phyloP scores from a whole-genome alignment of 352 stramenopile genomes.

The Phytophthora parvispora region DNA sequence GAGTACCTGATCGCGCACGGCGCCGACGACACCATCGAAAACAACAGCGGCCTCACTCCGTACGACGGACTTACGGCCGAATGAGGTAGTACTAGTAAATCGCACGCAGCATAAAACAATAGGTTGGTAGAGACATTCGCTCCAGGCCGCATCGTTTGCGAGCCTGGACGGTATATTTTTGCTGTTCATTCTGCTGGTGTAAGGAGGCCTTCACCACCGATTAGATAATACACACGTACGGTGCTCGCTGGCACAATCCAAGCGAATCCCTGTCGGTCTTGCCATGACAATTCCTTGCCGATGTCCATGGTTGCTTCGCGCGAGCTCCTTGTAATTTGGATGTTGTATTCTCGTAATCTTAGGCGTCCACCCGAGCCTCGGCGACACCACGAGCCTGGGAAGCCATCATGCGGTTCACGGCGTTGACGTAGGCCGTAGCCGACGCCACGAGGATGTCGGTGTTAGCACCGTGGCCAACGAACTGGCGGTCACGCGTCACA shows the following conservation, averaged over 20 bases:
- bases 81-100: conserved; percentile 40
- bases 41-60: conserved; percentile 92
- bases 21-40: conserved; percentile 95
- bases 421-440: conserved; percentile 90
- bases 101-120: too few relatives aligned
- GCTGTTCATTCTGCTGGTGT: conserved; percentile 28
- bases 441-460: conserved; percentile 92
- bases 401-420: conserved; percentile 87
- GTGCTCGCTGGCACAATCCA: conserved; percentile 15
- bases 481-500: conserved; percentile 82
- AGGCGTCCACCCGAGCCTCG: conserved; percentile 48
- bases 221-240: conserved; percentile 49
- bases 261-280: neutral
- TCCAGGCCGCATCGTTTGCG: conserved; percentile 23
- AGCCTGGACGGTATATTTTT: conserved; percentile 33
- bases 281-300: conserved; percentile 11
- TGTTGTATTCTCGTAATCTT: conserved; percentile 40
- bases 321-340: conserved; percentile 26
- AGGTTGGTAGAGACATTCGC: conserved; percentile 28
- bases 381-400: conserved; percentile 60
- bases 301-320: conserved; percentile 6
- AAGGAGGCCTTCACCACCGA: conserved; percentile 25
- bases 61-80: conserved; percentile 93
- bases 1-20: conserved; percentile 95
- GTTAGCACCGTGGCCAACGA: conserved; percentile 91